Evolutionary conservation across 305 asterid species (phyloP).

Genomic region (Solanum hybrid): DNA sequence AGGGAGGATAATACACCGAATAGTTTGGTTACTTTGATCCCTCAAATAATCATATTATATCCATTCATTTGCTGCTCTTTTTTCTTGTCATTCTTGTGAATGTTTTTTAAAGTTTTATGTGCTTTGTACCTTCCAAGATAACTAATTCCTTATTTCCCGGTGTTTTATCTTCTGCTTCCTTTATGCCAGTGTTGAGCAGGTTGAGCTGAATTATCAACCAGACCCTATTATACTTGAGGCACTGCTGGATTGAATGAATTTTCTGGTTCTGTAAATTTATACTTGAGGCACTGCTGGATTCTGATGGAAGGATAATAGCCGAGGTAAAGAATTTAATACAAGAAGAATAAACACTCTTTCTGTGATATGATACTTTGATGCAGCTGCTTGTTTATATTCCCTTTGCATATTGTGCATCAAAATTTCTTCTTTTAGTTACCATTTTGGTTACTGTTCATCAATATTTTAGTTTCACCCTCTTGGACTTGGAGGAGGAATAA

Average conservation of each 20-base stretch:
- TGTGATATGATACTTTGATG: neutral
- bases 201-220: conserved; percentile 21
- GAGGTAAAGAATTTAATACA: neutral
- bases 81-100: neutral
- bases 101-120: neutral
- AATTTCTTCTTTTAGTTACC: neutral
- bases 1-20: neutral
- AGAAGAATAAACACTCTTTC: neutral
- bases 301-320: neutral
- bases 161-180: neutral
- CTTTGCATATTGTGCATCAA: neutral
- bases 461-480: neutral
- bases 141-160: neutral
- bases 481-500: neutral
- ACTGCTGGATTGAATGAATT: neutral
- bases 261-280: neutral
- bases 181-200: conserved; percentile 20
- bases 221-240: conserved; percentile 12
- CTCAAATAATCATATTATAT: neutral
- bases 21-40: neutral
- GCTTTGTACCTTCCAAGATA: neutral
- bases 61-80: neutral
- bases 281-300: neutral
- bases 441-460: neutral
- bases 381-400: neutral